Percentiles rank a stretch among this genome's conserved stretches.
These are phyloP conservation scores for Ganoderma leucocontextum DNA, from an alignment of 1,284 basidiomycete species.

Conservation along the genomic window DNA sequence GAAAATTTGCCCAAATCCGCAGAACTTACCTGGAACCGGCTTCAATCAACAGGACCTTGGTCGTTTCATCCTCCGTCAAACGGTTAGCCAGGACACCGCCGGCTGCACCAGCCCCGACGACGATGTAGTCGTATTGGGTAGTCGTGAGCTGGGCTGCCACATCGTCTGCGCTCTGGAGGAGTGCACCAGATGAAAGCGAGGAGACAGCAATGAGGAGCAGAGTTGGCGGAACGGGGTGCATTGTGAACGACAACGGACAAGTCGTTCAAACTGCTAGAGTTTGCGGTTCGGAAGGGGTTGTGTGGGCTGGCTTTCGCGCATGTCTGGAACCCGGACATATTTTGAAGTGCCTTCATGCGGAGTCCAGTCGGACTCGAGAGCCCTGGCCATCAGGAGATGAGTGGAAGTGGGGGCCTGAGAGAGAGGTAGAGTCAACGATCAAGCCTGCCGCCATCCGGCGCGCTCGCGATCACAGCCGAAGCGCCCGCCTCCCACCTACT, in stretches of 20 bases:
- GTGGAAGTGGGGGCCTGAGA: background rate
- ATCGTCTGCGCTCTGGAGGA: conserved; percentile 17
- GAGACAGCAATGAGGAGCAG: conserved; percentile 6
- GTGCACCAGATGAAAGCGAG: background rate
- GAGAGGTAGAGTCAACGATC: background rate
- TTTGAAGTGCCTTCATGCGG: background rate
- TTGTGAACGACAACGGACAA: background rate
- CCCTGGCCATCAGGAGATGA: background rate
- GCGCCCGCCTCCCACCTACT: too few relatives aligned
- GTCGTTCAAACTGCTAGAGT: conserved; percentile 9
- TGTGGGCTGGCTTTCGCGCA: background rate
- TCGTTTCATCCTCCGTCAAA: conserved; percentile 60
- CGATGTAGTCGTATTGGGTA: conserved; percentile 18
- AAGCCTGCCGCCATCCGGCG: background rate
- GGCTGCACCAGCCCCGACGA: conserved; percentile 17
- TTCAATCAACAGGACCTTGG: conserved; percentile 64
- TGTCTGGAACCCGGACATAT: background rate
- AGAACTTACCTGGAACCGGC: conserved; percentile 47
- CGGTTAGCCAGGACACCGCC: conserved; percentile 39
- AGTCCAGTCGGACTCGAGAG: background rate
- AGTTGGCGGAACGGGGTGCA: conserved; percentile 8
- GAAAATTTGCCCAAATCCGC: too few relatives aligned
- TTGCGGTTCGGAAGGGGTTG: conserved; percentile 14
- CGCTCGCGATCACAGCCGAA: background rate
- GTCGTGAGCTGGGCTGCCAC: conserved; percentile 13